Conservation (phyloP, 768 basidiomycete genomes). For the Kwoniella mangroviensis region DNA sequence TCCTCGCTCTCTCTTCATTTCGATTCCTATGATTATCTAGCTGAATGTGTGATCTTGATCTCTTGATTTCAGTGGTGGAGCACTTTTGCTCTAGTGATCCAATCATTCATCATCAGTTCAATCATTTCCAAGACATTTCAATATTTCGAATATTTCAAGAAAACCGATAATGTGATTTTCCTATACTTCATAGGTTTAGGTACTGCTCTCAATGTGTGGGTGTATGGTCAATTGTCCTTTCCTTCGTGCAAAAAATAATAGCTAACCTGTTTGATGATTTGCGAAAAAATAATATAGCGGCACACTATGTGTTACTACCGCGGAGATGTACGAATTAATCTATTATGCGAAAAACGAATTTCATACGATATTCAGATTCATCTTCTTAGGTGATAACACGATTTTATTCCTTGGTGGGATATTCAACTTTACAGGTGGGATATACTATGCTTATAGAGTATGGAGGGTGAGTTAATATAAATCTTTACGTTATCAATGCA, state of each 20-base stretch:
- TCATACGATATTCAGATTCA: constrained; percentile 13
- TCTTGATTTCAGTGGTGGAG: neutral
- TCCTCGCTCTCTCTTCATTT: neutral
- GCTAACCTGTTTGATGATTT: too few species aligned
- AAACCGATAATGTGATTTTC: constrained; percentile 1
- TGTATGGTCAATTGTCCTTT: neutral
- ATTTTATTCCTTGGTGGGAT: constrained; percentile 6
- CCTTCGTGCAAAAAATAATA: too few species aligned
- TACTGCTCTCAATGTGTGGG: constrained; percentile 4
- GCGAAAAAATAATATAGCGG: too few species aligned
- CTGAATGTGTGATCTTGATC: too few species aligned
- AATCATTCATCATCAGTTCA: constrained; percentile 10
- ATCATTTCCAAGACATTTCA: constrained; percentile 16
- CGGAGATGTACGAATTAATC: constrained; percentile 5
- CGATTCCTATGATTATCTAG: constrained; percentile 7
- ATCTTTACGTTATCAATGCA: too few species aligned
- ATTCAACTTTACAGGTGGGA: constrained; percentile 2
- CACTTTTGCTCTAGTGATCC: constrained; percentile 2
- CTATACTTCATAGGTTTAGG: constrained; percentile 1
- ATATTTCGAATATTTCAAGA: constrained; percentile 19
- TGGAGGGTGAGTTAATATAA: constrained; percentile 15
- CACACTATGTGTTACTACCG: neutral
- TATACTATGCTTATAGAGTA: constrained; percentile 11
- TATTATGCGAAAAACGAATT: constrained; percentile 12
- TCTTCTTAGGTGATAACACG: constrained; percentile 2